Percentiles rank a stretch among this genome's conserved stretches.
These are phyloP conservation scores for Claviceps sp. DNA, from an alignment of 2,329 filamentous ascomycete species.

Conservation along the genomic window DNA sequence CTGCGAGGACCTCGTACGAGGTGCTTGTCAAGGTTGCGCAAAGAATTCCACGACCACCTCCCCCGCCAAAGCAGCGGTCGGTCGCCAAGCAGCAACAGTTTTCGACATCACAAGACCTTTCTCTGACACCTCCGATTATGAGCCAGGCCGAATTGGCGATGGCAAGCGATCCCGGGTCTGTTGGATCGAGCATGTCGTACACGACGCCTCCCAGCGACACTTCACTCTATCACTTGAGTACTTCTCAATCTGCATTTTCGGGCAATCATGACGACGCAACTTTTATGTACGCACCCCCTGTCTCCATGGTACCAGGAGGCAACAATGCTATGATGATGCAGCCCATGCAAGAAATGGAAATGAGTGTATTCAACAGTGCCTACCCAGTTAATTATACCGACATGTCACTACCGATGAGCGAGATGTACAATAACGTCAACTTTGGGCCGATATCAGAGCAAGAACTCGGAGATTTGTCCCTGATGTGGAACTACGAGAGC, in stretches of 20 bases:
- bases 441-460: constrained; percentile 19
- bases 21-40: constrained; percentile 19
- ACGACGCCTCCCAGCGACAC: constrained; percentile 4
- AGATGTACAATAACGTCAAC: constrained; percentile 5
- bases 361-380: neutral
- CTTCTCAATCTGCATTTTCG: neutral
- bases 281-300: neutral
- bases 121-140: constrained; percentile 6
- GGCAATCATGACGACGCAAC: neutral
- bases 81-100: constrained; percentile 2
- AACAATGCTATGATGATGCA: neutral
- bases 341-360: constrained; percentile 1
- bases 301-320: neutral
- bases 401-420: constrained; percentile 8
- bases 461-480: constrained; percentile 20
- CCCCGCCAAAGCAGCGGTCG: constrained; percentile 2
- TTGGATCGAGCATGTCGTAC: constrained; percentile 1
- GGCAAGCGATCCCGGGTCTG: constrained; percentile 2
- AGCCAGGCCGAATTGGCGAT: neutral
- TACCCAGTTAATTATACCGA: constrained; percentile 2
- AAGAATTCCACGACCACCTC: constrained; percentile 4
- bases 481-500: constrained; percentile 21
- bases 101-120: constrained; percentile 1
- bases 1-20: constrained; percentile 19
- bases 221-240: neutral